These are phyloP conservation scores for Coemansia sp. DNA, from an alignment of 192 early-diverging fungal genomes.

Conservation along the genomic window DNA sequence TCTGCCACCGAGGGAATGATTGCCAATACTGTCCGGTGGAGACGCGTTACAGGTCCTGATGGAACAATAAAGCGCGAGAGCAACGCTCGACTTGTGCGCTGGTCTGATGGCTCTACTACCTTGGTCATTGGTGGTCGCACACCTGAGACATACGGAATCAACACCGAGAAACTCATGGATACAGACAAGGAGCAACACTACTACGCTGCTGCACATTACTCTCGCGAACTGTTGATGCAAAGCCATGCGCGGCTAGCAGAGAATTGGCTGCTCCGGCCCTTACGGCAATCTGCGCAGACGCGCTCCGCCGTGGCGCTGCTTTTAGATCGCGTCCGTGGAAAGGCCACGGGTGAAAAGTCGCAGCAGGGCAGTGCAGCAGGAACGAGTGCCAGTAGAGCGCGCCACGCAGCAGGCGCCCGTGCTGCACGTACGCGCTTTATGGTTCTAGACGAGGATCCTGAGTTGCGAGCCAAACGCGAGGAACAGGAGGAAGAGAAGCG, in stretches of 20 bases:
- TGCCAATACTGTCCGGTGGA: slow-evolving; percentile 49
- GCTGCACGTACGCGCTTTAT: slow-evolving; percentile 39
- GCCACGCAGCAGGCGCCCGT: slow-evolving; percentile 11
- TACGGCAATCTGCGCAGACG: slow-evolving; percentile 22
- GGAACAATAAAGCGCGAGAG: slow-evolving; percentile 25
- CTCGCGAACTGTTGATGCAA: slow-evolving; percentile 33
- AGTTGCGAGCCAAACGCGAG: slow-evolving; percentile 34
- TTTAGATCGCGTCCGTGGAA: slow-evolving; percentile 11
- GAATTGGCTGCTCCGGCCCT: slow-evolving; percentile 34
- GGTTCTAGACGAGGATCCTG: slow-evolving; percentile 44
- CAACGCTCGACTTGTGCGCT: slow-evolving; percentile 53
- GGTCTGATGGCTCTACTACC: slow-evolving; percentile 52
- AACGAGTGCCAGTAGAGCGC: slow-evolving; percentile 1
- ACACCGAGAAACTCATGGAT: slow-evolving; percentile 23
- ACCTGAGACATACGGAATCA: slow-evolving; percentile 32
- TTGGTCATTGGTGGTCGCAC: slow-evolving; percentile 32
- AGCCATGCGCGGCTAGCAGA: slow-evolving; percentile 44
- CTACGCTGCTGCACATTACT: slow-evolving; percentile 33
- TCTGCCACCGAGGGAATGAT: slow-evolving; percentile 44
- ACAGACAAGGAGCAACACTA: slow-evolving; percentile 24
- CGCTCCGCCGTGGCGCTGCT: slow-evolving; percentile 25
- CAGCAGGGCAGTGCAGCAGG: not conserved
- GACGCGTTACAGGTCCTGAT: slow-evolving; percentile 9
- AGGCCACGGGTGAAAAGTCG: not conserved
- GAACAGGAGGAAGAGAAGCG: slow-evolving; percentile 41